A percentile compares a stretch with the other conserved stretches of the same genome.
phyloP scores from a whole-genome alignment of 2,329 filamentous ascomycete genomes.

The Sarocladium oryzae region DNA sequence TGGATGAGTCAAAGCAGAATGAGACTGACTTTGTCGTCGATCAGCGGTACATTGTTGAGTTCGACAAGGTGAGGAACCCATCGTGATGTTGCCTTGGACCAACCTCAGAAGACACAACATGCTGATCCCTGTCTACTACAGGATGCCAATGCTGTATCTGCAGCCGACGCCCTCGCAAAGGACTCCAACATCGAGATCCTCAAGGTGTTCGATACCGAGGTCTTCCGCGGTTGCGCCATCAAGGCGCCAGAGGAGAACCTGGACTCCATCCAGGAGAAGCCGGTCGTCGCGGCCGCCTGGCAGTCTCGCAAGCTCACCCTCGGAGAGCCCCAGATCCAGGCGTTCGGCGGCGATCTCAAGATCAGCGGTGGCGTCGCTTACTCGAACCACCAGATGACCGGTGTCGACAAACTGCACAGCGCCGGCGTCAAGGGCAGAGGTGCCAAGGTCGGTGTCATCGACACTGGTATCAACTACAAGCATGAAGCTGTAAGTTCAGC shows the following conservation, averaged over 20 bases:
- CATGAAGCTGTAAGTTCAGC: slow-evolving; percentile 26
- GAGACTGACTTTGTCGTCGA: neutral
- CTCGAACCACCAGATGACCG: slow-evolving; percentile 29
- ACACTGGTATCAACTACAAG: slow-evolving; percentile 33
- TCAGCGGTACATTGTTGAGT: neutral
- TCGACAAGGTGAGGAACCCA: neutral
- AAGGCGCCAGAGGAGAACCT: slow-evolving; percentile 24
- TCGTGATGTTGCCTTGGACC: too few species aligned
- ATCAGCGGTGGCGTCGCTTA: too few species aligned
- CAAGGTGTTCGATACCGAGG: slow-evolving; percentile 24
- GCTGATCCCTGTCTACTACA: neutral
- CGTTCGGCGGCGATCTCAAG: neutral
- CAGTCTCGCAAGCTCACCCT: slow-evolving; percentile 20
- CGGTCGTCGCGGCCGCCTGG: slow-evolving; percentile 31
- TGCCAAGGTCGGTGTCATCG: slow-evolving; percentile 31
- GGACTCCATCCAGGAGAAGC: slow-evolving; percentile 24
- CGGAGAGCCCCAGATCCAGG: neutral
- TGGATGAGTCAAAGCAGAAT: neutral
- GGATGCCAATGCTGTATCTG: neutral
- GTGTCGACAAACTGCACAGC: slow-evolving; percentile 30
- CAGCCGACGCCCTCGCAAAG: neutral
- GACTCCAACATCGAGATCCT: neutral
- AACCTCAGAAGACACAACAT: neutral
- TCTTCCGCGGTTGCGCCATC: slow-evolving; percentile 28
- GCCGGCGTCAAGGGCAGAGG: slow-evolving; percentile 30